A percentile compares a stretch with the other conserved stretches of the same genome.
These are phyloP conservation scores for Fraxinus sp. DNA, from an alignment of 305 asterid species.

Conservation along the genomic window DNA sequence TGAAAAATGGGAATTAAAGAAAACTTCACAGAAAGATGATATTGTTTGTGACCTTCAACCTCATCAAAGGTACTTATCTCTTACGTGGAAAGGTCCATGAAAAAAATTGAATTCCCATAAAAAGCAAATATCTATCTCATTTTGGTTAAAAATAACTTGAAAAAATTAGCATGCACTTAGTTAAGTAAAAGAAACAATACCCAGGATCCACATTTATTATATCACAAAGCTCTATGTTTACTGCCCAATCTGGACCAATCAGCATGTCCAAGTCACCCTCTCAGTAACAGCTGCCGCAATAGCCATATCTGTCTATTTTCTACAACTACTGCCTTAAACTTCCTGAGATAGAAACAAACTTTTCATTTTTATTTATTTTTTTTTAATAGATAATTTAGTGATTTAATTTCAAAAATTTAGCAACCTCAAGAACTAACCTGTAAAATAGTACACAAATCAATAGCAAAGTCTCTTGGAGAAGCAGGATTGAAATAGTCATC, in stretches of 20 bases:
- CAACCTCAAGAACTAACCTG: background rate
- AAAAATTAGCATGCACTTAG: background rate
- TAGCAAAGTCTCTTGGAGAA: background rate
- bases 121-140: background rate
- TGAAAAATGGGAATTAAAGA: background rate
- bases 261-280: slow-evolving; percentile 89
- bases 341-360: slow-evolving; percentile 4
- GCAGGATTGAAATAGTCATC: slow-evolving; percentile 24
- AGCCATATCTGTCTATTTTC: slow-evolving; percentile 49
- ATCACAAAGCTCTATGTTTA: slow-evolving; percentile 89
- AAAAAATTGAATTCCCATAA: background rate
- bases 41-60: background rate
- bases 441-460: background rate
- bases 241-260: slow-evolving; percentile 98
- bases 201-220: slow-evolving; percentile 73
- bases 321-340: slow-evolving; percentile 16
- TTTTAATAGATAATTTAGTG: background rate
- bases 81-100: background rate
- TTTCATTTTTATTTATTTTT: no score
- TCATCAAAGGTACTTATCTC: background rate
- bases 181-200: slow-evolving; percentile 36
- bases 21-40: background rate
- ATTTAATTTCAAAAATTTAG: background rate
- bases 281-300: slow-evolving; percentile 83
- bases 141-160: background rate